Base-by-base conservation (phyloP, 108 stramenopile species). In the Fistulifera pelliculosa region DNA sequence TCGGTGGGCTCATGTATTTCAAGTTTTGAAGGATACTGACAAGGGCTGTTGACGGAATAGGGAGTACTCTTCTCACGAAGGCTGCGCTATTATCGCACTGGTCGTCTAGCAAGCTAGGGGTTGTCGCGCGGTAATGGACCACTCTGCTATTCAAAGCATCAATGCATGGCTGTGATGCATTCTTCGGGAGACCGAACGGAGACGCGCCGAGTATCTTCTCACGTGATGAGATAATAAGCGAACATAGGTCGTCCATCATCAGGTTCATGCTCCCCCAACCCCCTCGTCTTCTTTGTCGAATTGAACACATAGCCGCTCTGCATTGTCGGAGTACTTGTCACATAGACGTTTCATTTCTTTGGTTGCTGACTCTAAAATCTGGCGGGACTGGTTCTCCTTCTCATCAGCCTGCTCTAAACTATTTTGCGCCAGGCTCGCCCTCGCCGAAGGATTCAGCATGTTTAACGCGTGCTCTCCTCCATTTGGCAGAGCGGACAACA, bases 391-490 rank as follows among this genome's bases (percentile, higher is more conserved):
- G 7, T 49, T 64, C 48, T 75, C 71, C 56, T 72, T 78, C 23
- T 65, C 59, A 39, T 80, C 69, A 2, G 74, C 79, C 45, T 83
- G 81, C 17, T 76, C 65, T 2, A 79, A 45, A 38, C 55, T 62
- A 22, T 63, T 61, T 22, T 74, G 66, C 19, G 71, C 68, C 17
- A 86, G 64, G 0, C 71, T 76, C 17, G 54, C 49, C 26, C 75
- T 44, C 24, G 83, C 75, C 38, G 74, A 64, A 22, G 78, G 72
- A 19, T 64, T 76, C 1, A 90, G 61, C 22, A 85, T 78, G 35
- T 84, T 81, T 76, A 88, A 79, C 2, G 81, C 83, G 26, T 83
- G 67, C 23, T 80, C 82, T 19, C 81, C 88, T 0, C 77, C 75
- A 40, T 77, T 54, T 18, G 79, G 75, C 19, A 79, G 50, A 11